Evolutionary conservation across 169 alveolate genomes (phyloP).

Genomic region (Perkinsus chesapeaki): DNA sequence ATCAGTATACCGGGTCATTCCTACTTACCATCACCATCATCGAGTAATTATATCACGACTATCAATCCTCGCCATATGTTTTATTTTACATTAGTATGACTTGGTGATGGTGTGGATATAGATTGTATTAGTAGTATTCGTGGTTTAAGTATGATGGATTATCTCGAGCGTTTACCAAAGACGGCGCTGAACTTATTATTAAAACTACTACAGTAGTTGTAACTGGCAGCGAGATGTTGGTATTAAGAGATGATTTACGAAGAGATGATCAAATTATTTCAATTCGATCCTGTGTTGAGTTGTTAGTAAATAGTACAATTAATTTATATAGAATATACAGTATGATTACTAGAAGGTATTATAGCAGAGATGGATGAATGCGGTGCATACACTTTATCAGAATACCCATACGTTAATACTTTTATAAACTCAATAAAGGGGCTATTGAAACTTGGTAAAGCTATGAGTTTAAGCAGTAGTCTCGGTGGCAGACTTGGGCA

Average conservation of each 20-base stretch:
- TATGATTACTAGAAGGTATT: too few species aligned
- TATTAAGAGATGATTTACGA: background rate
- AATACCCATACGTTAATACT: too few species aligned
- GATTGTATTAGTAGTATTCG: background rate
- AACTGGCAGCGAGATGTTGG: background rate
- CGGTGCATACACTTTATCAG: too few species aligned
- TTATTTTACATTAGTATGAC: too few species aligned
- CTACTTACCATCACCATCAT: background rate
- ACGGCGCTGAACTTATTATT: background rate
- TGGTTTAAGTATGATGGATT: background rate
- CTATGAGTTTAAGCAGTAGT: background rate
- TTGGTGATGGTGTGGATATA: background rate
- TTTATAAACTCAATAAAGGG: background rate
- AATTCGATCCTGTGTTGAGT: background rate
- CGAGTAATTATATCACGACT: too few species aligned
- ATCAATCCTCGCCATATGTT: too few species aligned
- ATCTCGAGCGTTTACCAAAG: background rate
- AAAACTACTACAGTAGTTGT: background rate
- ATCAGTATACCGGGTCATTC: background rate
- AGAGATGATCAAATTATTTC: background rate
- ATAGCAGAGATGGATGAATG: too few species aligned
- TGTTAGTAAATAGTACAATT: background rate
- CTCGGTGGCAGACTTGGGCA: constrained; percentile 37
- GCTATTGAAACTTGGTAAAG: background rate
- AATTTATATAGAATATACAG: too few species aligned